Percentiles rank a stretch among this genome's conserved stretches.
These are phyloP conservation scores for Ustilago curta DNA, from an alignment of 1,284 basidiomycete species.

Conservation along the genomic window DNA sequence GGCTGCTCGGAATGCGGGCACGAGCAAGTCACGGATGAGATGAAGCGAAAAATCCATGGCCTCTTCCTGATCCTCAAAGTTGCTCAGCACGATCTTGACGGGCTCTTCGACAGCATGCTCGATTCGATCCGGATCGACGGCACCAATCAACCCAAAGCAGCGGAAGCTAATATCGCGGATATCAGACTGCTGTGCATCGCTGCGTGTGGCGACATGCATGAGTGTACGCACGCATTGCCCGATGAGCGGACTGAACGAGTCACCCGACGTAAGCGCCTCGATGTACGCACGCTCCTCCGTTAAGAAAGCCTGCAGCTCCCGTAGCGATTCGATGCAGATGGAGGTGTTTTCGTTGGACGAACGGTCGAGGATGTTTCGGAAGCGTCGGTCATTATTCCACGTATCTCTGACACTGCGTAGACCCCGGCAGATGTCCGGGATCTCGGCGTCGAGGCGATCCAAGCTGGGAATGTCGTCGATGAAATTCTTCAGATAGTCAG, in stretches of 20 bases:
- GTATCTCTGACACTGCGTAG: slow-evolving; percentile 65
- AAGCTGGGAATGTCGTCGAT: slow-evolving; percentile 77
- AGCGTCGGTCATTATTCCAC: slow-evolving; percentile 72
- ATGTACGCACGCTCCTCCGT: slow-evolving; percentile 50
- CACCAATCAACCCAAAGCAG: slow-evolving; percentile 93
- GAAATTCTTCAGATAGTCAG: slow-evolving; percentile 72
- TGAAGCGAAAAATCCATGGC: slow-evolving; percentile 84
- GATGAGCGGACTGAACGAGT: slow-evolving; percentile 82
- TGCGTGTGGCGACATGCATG: slow-evolving; percentile 79
- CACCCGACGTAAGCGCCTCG: slow-evolving; percentile 67
- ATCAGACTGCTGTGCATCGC: slow-evolving; percentile 74
- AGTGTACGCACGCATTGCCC: slow-evolving; percentile 79
- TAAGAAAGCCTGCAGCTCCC: slow-evolving; percentile 76
- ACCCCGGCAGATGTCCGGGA: slow-evolving; percentile 64
- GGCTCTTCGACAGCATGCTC: slow-evolving; percentile 77
- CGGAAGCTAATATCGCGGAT: slow-evolving; percentile 78
- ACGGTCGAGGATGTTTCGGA: slow-evolving; percentile 81
- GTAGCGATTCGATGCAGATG: slow-evolving; percentile 81
- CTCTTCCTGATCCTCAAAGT: slow-evolving; percentile 86
- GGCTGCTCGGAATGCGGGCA: slow-evolving; percentile 91
- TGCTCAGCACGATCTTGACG: slow-evolving; percentile 80
- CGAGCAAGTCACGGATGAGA: slow-evolving; percentile 86
- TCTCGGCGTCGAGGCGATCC: slow-evolving; percentile 58
- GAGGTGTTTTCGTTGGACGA: slow-evolving; percentile 83
- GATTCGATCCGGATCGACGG: slow-evolving; percentile 94